Evolutionary conservation across 2,329 filamentous ascomycete species (phyloP), one percentile per base, ranked within the genome.

Genomic region (Penicillium capsulatum): DNA sequence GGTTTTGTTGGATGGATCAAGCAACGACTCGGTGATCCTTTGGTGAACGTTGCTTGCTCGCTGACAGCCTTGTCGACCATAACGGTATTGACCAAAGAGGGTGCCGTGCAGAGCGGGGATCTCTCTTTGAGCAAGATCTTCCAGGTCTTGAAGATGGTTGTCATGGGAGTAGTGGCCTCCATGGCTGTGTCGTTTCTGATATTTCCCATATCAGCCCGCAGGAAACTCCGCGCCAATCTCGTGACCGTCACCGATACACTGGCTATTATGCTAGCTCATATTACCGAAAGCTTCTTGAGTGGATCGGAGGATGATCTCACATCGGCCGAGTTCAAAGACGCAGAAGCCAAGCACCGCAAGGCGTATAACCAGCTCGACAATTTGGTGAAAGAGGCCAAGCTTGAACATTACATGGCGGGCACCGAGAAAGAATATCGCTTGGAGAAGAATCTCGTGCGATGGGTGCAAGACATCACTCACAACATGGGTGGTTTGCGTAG

Each of bases 1-100:
- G 91, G 91, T 0, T 84, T 95, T 50, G 76, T 96, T 17, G 90
- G 86, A 30, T 94, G 87, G 88, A 79, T 84, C 39, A 94, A 94
- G 66, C 85, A 91, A 59, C 81, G 73, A 53, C 74, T 87, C 44
- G 86, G 84, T 44, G 82, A 85, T 53, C 85, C 87, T 5, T 68
- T 92, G 39, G 86, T 92, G 48, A 90, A 89, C 57, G 84, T 91
- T 24, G 86, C 84, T 33, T 88, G 85, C 52, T 95, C 89, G 20
- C 72, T 96, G 50, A 81, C 90, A 5, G 91, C 87, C 22, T 81
- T 97, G 42, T 87, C 87, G 34, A 86, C 92, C 48, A 94, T 96
- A 58, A 90, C 86, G 2, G 80, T 94, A 31, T 71, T 96, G 46
- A 95, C 91, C 8, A 94, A 94, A 65, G 91, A 96, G 64, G 89